Evolutionary conservation across 129 eudicot genomes (phyloP).

Genomic region (Centrapalus pauciflorus): DNA sequence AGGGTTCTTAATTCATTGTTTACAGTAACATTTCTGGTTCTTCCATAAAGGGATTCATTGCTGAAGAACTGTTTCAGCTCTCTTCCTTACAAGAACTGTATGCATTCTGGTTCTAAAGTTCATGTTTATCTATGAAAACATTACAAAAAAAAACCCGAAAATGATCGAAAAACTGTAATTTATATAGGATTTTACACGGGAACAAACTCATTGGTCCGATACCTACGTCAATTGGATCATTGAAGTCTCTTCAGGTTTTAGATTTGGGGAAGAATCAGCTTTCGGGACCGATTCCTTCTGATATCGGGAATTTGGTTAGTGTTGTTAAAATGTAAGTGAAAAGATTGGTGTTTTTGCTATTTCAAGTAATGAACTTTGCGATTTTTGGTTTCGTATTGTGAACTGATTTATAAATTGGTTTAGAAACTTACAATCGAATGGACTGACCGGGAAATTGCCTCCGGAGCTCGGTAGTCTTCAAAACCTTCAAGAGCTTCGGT

Average conservation of each 20-base stretch:
- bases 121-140: not conserved
- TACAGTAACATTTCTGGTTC: constrained; percentile 82
- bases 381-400: not conserved
- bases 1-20: constrained; percentile 5
- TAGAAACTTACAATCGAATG: constrained; percentile 89
- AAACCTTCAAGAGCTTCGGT: constrained; percentile 71
- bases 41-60: constrained; percentile 81
- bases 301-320: constrained; percentile 60
- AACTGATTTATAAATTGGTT: constrained; percentile 5
- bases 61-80: constrained; percentile 65
- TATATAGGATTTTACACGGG: constrained; percentile 64
- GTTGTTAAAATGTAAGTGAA: constrained; percentile 56
- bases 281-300: constrained; percentile 85
- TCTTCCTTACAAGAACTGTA: constrained; percentile 73
- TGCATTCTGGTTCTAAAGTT: constrained; percentile 24
- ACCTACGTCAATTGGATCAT: constrained; percentile 73
- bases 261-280: constrained; percentile 83
- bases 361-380: constrained; percentile 8
- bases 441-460: constrained; percentile 74
- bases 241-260: constrained; percentile 64
- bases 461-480: constrained; percentile 61
- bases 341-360: not conserved
- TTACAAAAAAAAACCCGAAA: not conserved
- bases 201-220: constrained; percentile 80
- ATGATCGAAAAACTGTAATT: not conserved